Percentiles rank a stretch among this genome's conserved stretches.
phyloP scores from a whole-genome alignment of 2,329 filamentous ascomycete genomes.

The Colletotrichum echinochloae region DNA sequence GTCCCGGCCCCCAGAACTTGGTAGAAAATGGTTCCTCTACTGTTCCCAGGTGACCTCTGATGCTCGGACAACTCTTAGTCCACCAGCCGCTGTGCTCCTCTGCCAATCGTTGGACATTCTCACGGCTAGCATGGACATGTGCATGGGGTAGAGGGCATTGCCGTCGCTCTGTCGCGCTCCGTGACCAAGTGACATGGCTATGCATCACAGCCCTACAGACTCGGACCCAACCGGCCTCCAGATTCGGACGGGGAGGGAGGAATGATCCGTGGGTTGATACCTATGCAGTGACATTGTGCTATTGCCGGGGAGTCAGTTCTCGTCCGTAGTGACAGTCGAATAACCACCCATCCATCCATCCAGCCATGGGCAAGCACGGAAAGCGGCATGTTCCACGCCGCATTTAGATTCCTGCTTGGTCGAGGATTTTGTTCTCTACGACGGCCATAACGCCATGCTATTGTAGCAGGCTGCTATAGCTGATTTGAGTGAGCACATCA shows the following conservation, averaged over 20 bases:
- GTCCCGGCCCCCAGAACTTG: background rate
- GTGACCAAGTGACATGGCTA: background rate
- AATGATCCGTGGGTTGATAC: background rate
- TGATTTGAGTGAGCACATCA: background rate
- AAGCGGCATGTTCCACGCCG: too few relatives aligned
- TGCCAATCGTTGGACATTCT: background rate
- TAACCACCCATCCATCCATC: too few relatives aligned
- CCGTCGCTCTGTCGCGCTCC: background rate
- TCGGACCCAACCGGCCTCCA: background rate
- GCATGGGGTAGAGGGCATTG: constrained; percentile 1
- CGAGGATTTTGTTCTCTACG: background rate
- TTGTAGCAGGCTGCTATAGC: background rate
- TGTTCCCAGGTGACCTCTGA: background rate
- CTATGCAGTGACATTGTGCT: background rate
- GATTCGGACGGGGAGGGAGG: background rate
- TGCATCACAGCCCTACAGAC: background rate
- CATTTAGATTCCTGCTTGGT: background rate
- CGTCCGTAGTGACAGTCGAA: background rate
- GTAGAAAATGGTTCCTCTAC: background rate
- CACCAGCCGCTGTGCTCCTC: background rate
- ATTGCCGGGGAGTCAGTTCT: background rate
- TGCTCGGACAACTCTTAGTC: constrained; percentile 2
- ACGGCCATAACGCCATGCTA: background rate
- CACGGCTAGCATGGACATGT: background rate
- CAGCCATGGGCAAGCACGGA: background rate